Evolutionary conservation across 2,329 filamentous ascomycete genomes (phyloP), one percentile per base, ranked within the genome.

Genomic region (Stachybotrys elegans): DNA sequence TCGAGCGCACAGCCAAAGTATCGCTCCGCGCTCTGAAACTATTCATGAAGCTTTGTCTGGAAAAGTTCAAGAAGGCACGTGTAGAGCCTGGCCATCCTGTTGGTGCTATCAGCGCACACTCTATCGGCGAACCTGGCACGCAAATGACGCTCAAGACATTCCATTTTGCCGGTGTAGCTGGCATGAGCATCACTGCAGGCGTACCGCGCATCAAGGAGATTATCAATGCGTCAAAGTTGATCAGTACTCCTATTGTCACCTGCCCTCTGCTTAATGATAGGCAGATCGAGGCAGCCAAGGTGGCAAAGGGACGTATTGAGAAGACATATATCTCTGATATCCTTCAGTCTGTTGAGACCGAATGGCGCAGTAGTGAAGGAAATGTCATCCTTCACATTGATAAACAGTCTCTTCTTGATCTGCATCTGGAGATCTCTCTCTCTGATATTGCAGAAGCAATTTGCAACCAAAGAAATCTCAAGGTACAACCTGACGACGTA

Each of bases 171-270:
- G 93, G 93, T 86, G 93, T 98, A 51, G 93, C 93, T 35, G 92
- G 92, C 64, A 97, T 98, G 93, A 95, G 89, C 77, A 95, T 98
- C 61, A 98, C 93, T 0, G 89, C 96, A 61, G 93, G 93, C 87
- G 93, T 98, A 6, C 93, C 93, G 2, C 92, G 93, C 83, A 98
- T 98, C 73, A 98, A 98, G 70, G 93, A 98, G 75, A 98, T 98
- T 54, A 98, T 98, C 81, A 98, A 98, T 68, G 93, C 93, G 6
- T 95, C 90, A 8, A 95, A 90, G 63, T 73, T 75, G 40, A 98
- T 98, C 66, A 94, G 87, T 63, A 98, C 93, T 1, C 93, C 93
- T 0, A 86, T 98, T 60, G 95, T 98, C 54, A 83, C 80, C 6
- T 97, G 93, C 58, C 84, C 88, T 5, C 74, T 97, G 5, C 77